Evolutionary conservation across 208 protist genomes (phyloP), one percentile per base, ranked within the genome.

Genomic region (Trypanosoma congolense): DNA sequence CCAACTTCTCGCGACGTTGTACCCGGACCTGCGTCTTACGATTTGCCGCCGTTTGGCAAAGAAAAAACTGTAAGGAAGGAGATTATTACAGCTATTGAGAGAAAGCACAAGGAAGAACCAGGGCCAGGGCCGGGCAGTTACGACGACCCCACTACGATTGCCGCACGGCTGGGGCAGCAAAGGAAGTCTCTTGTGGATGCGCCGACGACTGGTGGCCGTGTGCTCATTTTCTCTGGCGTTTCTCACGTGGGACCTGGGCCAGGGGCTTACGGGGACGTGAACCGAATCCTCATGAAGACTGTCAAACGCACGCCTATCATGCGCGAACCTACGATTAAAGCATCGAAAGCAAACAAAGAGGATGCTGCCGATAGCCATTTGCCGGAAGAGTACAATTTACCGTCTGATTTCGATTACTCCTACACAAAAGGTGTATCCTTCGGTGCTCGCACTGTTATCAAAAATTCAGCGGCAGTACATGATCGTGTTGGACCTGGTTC

Each of bases 351-450:
- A 24, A 14, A 31, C 22, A n/a, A 2, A 3, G 30, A 4, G 0
- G 29, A 33, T 6, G 19, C 24, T 0, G 29, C 50, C 18, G 3
- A 14, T 2, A 30, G 6, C 9, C 61, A 41, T 14, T 41, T 44
- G 1, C 44, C 53, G 26, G 51, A 45, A 9, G 40, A n/a, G n/a
- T n/a, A 29, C 9, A 58, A 61, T 2, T 24, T 92, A 3, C 85
- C 85, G 3, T 92, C 85, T 16, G 85, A 92, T 46, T 92, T 92
- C 65, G 78, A 87, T 59, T 79, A 77, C 52, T 57, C 87, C 56
- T 85, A 70, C 60, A 66, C 51, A 41, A 92, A 89, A 56, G 85
- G 85, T 26, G 76, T 81, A 38, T 68, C 73, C 14, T 79, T 92
- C 50, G 61, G 33, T 18, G 1, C 52, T 8, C 61, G 61, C 30